Evolutionary conservation across 1,139 yeast genomes (phyloP).

Genomic region (Debaryomycetaceae sp.): DNA sequence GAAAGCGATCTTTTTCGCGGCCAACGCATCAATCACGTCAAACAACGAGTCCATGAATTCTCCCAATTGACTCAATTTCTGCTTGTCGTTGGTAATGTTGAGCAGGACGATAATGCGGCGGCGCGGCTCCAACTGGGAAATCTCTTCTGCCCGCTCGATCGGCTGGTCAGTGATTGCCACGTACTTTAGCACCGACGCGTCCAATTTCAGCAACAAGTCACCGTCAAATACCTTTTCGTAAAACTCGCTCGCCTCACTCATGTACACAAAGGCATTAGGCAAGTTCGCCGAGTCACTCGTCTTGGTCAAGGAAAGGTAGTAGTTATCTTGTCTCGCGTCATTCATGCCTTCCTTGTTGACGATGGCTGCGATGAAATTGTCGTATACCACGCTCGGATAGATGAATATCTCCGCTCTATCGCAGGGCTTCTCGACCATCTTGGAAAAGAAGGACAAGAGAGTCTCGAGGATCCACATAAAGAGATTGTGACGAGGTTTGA

Average conservation of each 20-base stretch:
- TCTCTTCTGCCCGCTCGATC: slow-evolving; percentile 47
- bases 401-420: slow-evolving; percentile 57
- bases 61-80: slow-evolving; percentile 36
- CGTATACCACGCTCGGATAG: slow-evolving; percentile 47
- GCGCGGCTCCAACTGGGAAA: slow-evolving; percentile 41
- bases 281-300: slow-evolving; percentile 61
- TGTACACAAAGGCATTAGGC: slow-evolving; percentile 70
- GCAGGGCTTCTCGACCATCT: slow-evolving; percentile 36
- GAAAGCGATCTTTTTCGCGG: slow-evolving; percentile 32
- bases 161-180: slow-evolving; percentile 82
- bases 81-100: slow-evolving; percentile 32
- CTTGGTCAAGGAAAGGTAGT: slow-evolving; percentile 74
- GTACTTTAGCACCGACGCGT: slow-evolving; percentile 46
- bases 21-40: slow-evolving; percentile 42
- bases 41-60: slow-evolving; percentile 42
- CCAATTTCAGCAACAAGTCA: slow-evolving; percentile 38
- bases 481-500: slow-evolving; percentile 75
- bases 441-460: slow-evolving; percentile 44
- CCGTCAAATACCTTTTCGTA: slow-evolving; percentile 50
- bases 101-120: slow-evolving; percentile 48
- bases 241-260: slow-evolving; percentile 82
- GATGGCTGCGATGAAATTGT: slow-evolving; percentile 68
- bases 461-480: slow-evolving; percentile 52
- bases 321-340: slow-evolving; percentile 61
- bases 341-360: slow-evolving; percentile 83